A percentile compares a stretch with the other conserved stretches of the same genome.
These are phyloP conservation scores for Aureobasidium leucospermi DNA, from an alignment of 2,329 filamentous ascomycete genomes.

Conservation along the genomic window DNA sequence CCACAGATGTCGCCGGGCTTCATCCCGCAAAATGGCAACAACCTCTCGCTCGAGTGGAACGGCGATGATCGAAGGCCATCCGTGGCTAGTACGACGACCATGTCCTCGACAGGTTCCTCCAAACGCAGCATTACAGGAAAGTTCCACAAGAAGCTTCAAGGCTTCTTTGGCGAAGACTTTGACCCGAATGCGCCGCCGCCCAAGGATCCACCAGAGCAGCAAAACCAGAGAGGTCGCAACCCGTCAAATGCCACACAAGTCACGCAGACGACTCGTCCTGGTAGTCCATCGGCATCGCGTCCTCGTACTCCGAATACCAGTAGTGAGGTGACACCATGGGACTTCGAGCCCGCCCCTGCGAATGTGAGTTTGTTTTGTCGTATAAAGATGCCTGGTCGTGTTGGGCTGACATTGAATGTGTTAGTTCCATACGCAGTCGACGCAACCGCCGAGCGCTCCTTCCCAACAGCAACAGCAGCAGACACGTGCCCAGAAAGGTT, in stretches of 20 bases:
- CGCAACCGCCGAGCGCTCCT: not conserved
- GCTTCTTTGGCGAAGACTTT: constrained; percentile 89
- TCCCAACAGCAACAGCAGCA: not conserved
- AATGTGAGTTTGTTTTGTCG: not conserved
- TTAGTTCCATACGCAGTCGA: not conserved
- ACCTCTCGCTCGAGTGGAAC: constrained; percentile 34
- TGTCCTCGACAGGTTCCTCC: constrained; percentile 72
- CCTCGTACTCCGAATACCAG: constrained; percentile 55
- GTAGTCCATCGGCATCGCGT: constrained; percentile 67
- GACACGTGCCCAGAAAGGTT: constrained; percentile 1
- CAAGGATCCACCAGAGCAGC: constrained; percentile 2
- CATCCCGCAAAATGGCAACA: constrained; percentile 46
- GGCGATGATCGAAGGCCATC: constrained; percentile 76
- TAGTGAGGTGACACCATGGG: constrained; percentile 94
- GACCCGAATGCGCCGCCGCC: constrained; percentile 49
- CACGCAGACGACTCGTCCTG: constrained; percentile 41
- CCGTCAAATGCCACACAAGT: constrained; percentile 7
- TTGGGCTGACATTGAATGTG: not conserved
- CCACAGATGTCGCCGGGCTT: constrained; percentile 64
- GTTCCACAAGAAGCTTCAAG: constrained; percentile 72
- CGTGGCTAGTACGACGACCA: constrained; percentile 75
- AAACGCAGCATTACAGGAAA: constrained; percentile 51
- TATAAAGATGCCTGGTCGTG: not conserved
- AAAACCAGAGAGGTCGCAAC: constrained; percentile 2
- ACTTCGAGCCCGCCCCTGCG: constrained; percentile 58